Conservation (phyloP, 768 basidiomycete genomes). For the Mycena haematopus region DNA sequence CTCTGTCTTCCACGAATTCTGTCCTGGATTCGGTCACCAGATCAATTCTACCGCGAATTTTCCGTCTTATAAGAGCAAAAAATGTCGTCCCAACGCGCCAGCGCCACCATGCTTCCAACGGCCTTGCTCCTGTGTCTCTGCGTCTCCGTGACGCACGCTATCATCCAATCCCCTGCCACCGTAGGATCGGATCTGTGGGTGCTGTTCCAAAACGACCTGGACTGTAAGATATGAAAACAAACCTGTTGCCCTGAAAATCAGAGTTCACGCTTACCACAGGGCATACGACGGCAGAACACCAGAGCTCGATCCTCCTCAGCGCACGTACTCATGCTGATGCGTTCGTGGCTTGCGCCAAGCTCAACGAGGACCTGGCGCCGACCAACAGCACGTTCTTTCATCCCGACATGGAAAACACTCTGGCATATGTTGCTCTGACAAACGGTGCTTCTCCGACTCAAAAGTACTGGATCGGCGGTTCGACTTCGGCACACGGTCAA, state of each 20-base stretch:
- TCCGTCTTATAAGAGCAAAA: neutral
- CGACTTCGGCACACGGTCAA: conserved; percentile 1
- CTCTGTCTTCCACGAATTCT: neutral
- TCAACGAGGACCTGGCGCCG: conserved; percentile 19
- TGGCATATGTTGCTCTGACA: conserved; percentile 15
- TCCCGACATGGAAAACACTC: conserved; percentile 12
- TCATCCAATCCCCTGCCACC: conserved; percentile 1
- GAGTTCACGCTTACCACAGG: conserved; percentile 6
- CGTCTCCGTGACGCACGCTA: neutral
- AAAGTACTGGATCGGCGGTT: conserved; percentile 27
- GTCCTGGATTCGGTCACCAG: conserved; percentile 14
- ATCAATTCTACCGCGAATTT: conserved; percentile 5
- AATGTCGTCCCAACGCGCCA: neutral
- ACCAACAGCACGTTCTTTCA: conserved; percentile 25
- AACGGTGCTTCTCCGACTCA: conserved; percentile 14
- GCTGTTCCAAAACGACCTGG: conserved; percentile 27
- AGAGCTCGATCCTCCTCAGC: conserved; percentile 22
- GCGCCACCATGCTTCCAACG: conserved; percentile 18
- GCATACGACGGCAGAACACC: conserved; percentile 20
- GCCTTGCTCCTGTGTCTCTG: neutral
- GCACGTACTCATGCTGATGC: conserved; percentile 16
- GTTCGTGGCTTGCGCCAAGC: conserved; percentile 20
- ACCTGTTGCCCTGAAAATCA: neutral
- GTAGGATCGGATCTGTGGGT: conserved; percentile 27
- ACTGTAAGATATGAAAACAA: conserved; percentile 5